Percentiles rank a stretch among this genome's conserved stretches.
These are phyloP conservation scores for Prunus dulcis DNA, from an alignment of 306 rosid genomes.

Conservation along the genomic window DNA sequence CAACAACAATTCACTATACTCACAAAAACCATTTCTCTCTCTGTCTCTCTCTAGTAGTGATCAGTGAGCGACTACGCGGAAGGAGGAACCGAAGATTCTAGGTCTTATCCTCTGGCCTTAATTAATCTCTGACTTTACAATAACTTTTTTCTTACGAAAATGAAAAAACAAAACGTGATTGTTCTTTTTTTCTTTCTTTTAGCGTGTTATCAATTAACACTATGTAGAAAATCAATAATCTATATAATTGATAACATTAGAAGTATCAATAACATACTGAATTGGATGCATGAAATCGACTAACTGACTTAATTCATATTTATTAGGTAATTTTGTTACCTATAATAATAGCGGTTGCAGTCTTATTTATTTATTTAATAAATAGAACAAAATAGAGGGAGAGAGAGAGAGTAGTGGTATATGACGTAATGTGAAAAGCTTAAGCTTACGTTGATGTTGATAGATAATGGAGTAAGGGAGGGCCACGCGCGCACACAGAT, in stretches of 20 bases:
- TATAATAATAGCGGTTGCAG: too few relatives aligned
- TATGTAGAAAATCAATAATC: too few relatives aligned
- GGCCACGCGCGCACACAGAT: background rate
- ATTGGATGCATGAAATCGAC: accelerated
- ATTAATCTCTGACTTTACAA: constrained; percentile 4
- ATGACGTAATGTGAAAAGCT: constrained; percentile 14
- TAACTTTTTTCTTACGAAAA: background rate
- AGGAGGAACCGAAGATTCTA: constrained; percentile 45
- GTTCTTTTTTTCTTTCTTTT: too few relatives aligned
- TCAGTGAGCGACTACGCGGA: constrained; percentile 49
- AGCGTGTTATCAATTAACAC: too few relatives aligned
- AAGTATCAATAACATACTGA: too few relatives aligned
- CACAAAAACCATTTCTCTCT: background rate
- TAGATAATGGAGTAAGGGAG: background rate
- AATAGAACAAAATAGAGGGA: too few relatives aligned
- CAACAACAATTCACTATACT: background rate
- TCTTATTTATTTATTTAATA: too few relatives aligned
- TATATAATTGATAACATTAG: too few relatives aligned
- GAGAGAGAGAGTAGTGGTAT: too few relatives aligned
- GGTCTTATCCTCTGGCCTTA: background rate
- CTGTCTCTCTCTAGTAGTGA: background rate
- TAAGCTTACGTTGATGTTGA: constrained; percentile 36
- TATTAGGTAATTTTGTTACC: too few relatives aligned
- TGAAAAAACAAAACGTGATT: too few relatives aligned
- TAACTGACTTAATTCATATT: too few relatives aligned